Base-by-base conservation (phyloP, 2,329 filamentous ascomycete species). In the Microdochium trichocladiopsis region DNA sequence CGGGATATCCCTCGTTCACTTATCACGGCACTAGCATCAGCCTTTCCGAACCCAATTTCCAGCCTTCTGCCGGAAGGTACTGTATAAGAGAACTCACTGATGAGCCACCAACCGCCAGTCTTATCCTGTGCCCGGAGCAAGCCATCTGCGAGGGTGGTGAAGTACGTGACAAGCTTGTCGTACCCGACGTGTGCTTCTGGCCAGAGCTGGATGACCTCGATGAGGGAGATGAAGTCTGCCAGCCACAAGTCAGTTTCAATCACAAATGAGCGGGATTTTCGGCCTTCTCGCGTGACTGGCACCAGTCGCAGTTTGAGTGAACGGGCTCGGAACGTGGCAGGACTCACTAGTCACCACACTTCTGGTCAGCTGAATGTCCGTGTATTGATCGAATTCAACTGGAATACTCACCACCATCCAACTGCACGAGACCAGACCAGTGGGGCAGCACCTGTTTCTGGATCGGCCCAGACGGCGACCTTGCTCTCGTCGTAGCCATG, bases 31-130 rank as follows among this genome's bases (percentile, higher is more conserved):
- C 4, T 37, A 11, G 14, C 12, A n/a, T 37, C 14, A 37, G 33
- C 14, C 5, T n/a, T 37, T 5, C n/a, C n/a, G n/a, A n/a, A n/a
- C n/a, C n/a, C n/a, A n/a, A n/a, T n/a, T n/a, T n/a, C n/a, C n/a
- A n/a, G n/a, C n/a, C n/a, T n/a, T n/a, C n/a, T n/a, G n/a, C n/a
- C n/a, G n/a, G n/a, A n/a, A n/a, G n/a, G n/a, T n/a, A n/a, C n/a
- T n/a, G n/a, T 10, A 23, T 22, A 4, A 18, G 3, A 23, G 12
- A 11, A 18, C 41, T 45, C 22, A 45, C 41, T 78, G 45, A 83
- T 68, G 50, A 82, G 65, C 75, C 78, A 83, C 79, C 80, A 84
- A 6, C 76, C 79, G 0, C 78, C 77, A 2, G 57, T 58, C 18
- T 59, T 54, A 53, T 79, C 75, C 47, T 73, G 74, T 0, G 71